Conservation (phyloP, 2,329 filamentous ascomycete species). For the Dactylellina haptotyla region DNA sequence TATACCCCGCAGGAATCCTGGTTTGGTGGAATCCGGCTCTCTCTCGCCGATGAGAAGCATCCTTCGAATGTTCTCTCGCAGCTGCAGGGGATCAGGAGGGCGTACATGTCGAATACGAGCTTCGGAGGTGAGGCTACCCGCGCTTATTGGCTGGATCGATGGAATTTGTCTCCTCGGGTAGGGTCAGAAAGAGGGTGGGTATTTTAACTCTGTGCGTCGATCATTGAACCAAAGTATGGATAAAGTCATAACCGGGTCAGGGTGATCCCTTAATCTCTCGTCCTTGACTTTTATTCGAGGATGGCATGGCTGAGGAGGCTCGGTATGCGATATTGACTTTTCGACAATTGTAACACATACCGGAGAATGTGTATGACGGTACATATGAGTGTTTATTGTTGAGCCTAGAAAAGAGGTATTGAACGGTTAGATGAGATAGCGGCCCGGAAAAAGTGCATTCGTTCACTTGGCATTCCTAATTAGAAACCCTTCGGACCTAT, state of each 20-base stretch:
- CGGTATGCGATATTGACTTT: not conserved
- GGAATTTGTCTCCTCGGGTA: not conserved
- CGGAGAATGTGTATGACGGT: too few species aligned
- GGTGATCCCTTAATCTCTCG: conserved; percentile 38
- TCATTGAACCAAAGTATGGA: conserved; percentile 44
- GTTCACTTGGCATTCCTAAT: too few species aligned
- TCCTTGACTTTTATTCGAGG: not conserved
- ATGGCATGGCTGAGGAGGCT: not conserved
- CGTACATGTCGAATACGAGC: conserved; percentile 33
- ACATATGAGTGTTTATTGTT: too few species aligned
- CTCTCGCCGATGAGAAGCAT: conserved; percentile 32
- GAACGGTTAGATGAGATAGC: too few species aligned
- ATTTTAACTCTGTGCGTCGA: conserved; percentile 15
- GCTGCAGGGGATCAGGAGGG: conserved; percentile 13
- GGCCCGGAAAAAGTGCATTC: too few species aligned
- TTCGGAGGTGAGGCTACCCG: conserved; percentile 3
- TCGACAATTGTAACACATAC: not conserved
- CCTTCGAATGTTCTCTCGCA: conserved; percentile 49
- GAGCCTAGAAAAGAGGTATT: too few species aligned
- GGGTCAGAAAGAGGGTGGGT: not conserved
- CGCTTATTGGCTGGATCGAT: conserved; percentile 37
- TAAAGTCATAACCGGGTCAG: conserved; percentile 33
- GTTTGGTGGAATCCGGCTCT: conserved; percentile 25
- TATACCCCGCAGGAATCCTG: conserved; percentile 44
- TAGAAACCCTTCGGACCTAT: too few species aligned